Base-by-base conservation (phyloP, 1,139 yeast species). In the Yarrowia galli region DNA sequence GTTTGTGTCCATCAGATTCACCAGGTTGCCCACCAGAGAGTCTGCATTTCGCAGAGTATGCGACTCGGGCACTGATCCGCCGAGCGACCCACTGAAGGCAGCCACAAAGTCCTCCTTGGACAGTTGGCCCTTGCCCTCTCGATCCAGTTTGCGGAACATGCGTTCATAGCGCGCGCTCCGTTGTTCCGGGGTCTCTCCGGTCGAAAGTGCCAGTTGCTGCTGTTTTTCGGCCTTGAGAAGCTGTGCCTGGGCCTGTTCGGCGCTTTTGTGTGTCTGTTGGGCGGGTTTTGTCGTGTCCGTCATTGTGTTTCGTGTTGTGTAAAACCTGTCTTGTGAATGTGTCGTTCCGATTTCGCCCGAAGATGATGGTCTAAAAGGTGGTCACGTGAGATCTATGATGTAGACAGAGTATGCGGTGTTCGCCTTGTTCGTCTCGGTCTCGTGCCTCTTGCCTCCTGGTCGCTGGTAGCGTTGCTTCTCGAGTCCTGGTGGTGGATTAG, bases 31-130 rank as follows among this genome's bases (percentile, higher is more conserved):
- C 25, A 90, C 83, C 38, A 91, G 85, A 67, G 83, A 87, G 8
- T 87, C 87, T 48, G 88, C 85, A 69, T 87, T 83, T 68, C 87
- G 86, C 42, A 91, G 81, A 1, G 97, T 77, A 66, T 77, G 76
- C 54, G 77, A 75, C 66, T 73, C 66, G 36, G 66, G 66, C 28
- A 61, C 43, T 5, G 64, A 28, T 15, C 40, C 64, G 38, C 64
- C 64, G 6, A 58, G 32, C 5, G 64, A 28, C 46, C 56, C 66
- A 23, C 38, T 61, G 46, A 61, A 61, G 13, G 66, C 66, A 1
- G 66, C 45, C 43, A 46, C 46, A 36, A 61, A 48, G 56, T 61
- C 66, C 38, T 46, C 38, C 46, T 48, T 35, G 36, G 66, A 36
- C 40, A 72, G 69, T 13, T 56, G 53, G 28, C 70, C 68, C 49